Evolutionary conservation across 2,329 filamentous ascomycete genomes (phyloP).

Genomic region (Cryphonectria radicalis): DNA sequence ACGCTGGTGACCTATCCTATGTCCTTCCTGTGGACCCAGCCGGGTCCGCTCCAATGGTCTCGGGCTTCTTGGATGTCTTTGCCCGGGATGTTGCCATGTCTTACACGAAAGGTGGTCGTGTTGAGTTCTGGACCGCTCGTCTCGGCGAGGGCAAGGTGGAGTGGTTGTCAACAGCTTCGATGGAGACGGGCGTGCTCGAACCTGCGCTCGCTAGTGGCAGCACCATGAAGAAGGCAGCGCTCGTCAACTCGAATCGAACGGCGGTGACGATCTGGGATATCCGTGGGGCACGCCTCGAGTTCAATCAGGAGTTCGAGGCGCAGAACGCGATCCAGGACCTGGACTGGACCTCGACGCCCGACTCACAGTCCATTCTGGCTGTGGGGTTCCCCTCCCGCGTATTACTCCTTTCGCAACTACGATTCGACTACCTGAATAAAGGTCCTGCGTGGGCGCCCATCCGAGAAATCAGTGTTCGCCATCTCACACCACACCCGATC

Average conservation of each 20-base stretch:
- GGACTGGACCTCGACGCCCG: constrained; percentile 92
- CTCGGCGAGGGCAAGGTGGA: constrained; percentile 70
- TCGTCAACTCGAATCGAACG: constrained; percentile 75
- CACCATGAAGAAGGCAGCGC: constrained; percentile 82
- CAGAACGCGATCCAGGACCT: constrained; percentile 81
- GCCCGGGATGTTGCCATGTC: constrained; percentile 85
- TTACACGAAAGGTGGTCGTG: constrained; percentile 73
- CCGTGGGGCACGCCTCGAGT: constrained; percentile 78
- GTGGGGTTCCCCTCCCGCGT: constrained; percentile 92
- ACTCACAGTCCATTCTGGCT: constrained; percentile 84
- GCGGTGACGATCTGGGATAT: constrained; percentile 91
- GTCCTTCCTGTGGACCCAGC: constrained; percentile 86
- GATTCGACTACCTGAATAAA: constrained; percentile 88
- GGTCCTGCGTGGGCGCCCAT: constrained; percentile 89
- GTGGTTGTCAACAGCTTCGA: constrained; percentile 81
- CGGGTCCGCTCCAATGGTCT: constrained; percentile 70
- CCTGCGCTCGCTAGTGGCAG: constrained; percentile 83
- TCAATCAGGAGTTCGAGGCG: constrained; percentile 73
- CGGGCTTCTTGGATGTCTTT: constrained; percentile 84
- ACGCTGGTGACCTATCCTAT: constrained; percentile 62
- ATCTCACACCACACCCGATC: constrained; percentile 86
- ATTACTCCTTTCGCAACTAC: constrained; percentile 80
- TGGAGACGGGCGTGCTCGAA: constrained; percentile 75
- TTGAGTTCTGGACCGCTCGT: constrained; percentile 85
- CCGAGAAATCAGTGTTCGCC: constrained; percentile 78